Conservation (phyloP, 192 early-diverging fungal species). For the Coemansia sp. region DNA sequence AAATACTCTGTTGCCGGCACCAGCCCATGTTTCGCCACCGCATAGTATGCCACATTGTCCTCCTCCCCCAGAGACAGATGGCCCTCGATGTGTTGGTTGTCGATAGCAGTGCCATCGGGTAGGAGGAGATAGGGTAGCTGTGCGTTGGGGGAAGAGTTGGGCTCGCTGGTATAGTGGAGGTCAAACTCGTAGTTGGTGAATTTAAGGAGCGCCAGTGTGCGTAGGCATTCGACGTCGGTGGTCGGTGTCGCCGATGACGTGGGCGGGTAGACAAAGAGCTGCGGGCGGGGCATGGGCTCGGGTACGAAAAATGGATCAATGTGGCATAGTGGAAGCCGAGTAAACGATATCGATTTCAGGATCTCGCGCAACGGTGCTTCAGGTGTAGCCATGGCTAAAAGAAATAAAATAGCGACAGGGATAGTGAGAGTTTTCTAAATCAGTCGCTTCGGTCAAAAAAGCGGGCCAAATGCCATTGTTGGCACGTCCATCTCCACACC, state of each 20-base stretch:
- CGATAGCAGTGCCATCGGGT: slow-evolving; percentile 26
- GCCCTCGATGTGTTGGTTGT: slow-evolving; percentile 6
- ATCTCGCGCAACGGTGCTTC: slow-evolving; percentile 52
- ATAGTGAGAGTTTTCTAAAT: background rate
- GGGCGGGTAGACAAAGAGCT: slow-evolving; percentile 24
- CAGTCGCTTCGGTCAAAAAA: background rate
- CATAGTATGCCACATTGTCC: slow-evolving; percentile 14
- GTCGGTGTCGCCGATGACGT: slow-evolving; percentile 16
- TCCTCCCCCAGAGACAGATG: slow-evolving; percentile 17
- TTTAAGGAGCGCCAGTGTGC: slow-evolving; percentile 25
- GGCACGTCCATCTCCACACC: no score
- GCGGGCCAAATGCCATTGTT: no score
- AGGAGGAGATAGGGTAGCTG: slow-evolving; percentile 42
- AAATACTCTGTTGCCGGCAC: slow-evolving; percentile 39
- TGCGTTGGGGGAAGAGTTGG: slow-evolving; percentile 39
- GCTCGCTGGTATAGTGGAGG: slow-evolving; percentile 24
- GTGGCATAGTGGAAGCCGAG: slow-evolving; percentile 34
- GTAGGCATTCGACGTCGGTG: slow-evolving; percentile 34
- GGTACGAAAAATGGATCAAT: slow-evolving; percentile 36
- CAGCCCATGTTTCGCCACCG: slow-evolving; percentile 29
- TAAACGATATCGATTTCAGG: slow-evolving; percentile 49
- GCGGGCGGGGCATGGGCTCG: slow-evolving; percentile 14
- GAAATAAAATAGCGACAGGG: background rate
- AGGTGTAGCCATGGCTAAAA: slow-evolving; percentile 37
- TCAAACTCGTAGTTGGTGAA: slow-evolving; percentile 43